Evolutionary conservation across 768 basidiomycete species (phyloP), one percentile per base, ranked within the genome.

Genomic region (Daedalea quercina): DNA sequence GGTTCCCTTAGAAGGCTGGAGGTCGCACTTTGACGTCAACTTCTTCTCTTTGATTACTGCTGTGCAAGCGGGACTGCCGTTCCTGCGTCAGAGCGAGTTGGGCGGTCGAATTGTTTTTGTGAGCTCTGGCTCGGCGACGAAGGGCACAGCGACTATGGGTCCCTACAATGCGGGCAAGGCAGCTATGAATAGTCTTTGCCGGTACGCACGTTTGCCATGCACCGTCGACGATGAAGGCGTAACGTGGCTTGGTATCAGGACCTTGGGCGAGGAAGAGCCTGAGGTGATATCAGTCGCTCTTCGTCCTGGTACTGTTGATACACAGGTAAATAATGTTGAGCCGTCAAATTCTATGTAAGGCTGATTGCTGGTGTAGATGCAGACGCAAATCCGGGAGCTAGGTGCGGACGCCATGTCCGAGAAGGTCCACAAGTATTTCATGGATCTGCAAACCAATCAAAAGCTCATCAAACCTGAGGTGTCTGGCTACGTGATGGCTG

Each of bases 241-340:
- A 42, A 20, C 25, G 17, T 15, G 13, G 17, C 24, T 17, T 19
- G 7, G 34, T 28, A 48, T 9, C 34, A 92, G 93, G 67, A 95
- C 92, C 0, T 71, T 95, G 19, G 88, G 84, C 17, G 79, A 79
- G 59, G 94, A 96, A 65, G 93, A 96, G 66, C 80, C 81, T n/a
- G 72, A 75, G 31, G 71, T 96, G 34, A 74, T 78, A 8, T 81
- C 83, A 2, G 76, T 94, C 28, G 87, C 94, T 15, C 60, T 96
- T 2, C 80, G 93, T 3, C 94, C 94, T 0, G 94, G 94, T 13
- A 84, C 85, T 69, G 91, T 96, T 24, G 84, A 94, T 55, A 94
- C 92, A 8, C 71, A 69, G 24, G 92, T 90, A 65, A n/a, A n/a
- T n/a, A n/a, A n/a, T n/a, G n/a, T n/a, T n/a, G n/a, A n/a, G n/a